Base-by-base conservation (phyloP, 345 rosid species). In the Raphanus sativus region DNA sequence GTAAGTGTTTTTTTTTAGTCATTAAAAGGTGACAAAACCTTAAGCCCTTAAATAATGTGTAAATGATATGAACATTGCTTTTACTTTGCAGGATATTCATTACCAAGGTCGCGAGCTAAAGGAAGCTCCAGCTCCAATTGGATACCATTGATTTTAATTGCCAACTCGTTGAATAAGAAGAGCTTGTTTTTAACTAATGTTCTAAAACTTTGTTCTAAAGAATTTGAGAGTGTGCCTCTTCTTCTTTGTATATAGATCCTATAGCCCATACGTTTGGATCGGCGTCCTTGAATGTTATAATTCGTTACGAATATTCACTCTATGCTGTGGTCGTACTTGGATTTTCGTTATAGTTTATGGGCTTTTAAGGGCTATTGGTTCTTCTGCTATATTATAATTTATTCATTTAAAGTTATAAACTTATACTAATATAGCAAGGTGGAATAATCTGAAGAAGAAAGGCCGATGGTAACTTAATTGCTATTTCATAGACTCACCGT, bases 111-210 rank as follows among this genome's bases (percentile, higher is more conserved):
- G 83, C 56, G 82, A 89, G 60, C 80, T 91, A 66, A 87, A 73
- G 86, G 92, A 89, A 73, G 74, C 87, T 60, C 90, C 90, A 69
- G 94, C 91, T 61, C 97, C 94, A 24, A 36, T 91, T 16, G 97
- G 89, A 2, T 86, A 88, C 62, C 92, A 89, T 62, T 91, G 45
- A 88, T n/a, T 30, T 29, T 4, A 6, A 13, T 16, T 42, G 0
- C 24, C 55, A 25, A 56, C 17, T 34, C 7, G 12, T 56, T 69
- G 9, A 34, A 32, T 25, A 38, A 67, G 32, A 38, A 6, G 13
- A 0, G 21, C 29, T 5, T 62, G 1, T 59, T 10, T 68, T 24
- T 67, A 21, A 5, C 62, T 33, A 2, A 54, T 6, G 17, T 10
- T 62, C 48, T 0, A 72, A 59, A 29, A n/a, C 73, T 25, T 62